These are phyloP conservation scores for Wickerhamomyces canadensis DNA, from an alignment of 805 yeast species.

Conservation along the genomic window DNA sequence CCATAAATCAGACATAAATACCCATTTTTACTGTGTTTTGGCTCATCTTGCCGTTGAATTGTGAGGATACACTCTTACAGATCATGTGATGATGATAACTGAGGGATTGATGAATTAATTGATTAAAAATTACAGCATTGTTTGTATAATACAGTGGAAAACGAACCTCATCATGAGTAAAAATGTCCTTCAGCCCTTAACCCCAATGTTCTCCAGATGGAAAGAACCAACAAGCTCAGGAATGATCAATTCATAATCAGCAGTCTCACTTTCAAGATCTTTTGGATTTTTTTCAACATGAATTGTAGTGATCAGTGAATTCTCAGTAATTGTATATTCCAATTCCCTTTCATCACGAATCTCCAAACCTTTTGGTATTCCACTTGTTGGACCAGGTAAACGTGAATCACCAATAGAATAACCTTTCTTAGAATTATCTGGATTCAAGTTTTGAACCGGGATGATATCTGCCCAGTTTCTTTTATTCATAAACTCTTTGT, in stretches of 20 bases:
- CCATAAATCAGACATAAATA: no score
- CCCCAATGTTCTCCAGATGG: slow-evolving; percentile 15
- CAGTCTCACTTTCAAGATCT: slow-evolving; percentile 45
- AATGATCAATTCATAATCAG: slow-evolving; percentile 62
- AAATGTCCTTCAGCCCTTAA: no score
- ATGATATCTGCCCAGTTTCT: slow-evolving; percentile 73
- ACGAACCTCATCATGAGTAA: no score
- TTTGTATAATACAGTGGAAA: no score
- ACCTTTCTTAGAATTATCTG: slow-evolving; percentile 8
- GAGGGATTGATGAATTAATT: no score
- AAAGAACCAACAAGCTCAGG: slow-evolving; percentile 43
- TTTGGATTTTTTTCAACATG: slow-evolving; percentile 64
- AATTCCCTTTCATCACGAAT: slow-evolving; percentile 29
- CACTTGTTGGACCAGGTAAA: slow-evolving; percentile 38
- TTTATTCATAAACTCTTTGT: slow-evolving; percentile 52
- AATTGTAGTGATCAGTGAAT: slow-evolving; percentile 60
- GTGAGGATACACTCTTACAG: no score
- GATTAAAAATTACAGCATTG: no score
- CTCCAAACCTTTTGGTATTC: slow-evolving; percentile 7
- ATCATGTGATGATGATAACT: no score
- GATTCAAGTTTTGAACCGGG: slow-evolving; percentile 37
- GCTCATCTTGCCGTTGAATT: no score
- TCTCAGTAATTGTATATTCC: slow-evolving; percentile 49
- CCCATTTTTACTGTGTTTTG: no score
- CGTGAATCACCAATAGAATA: slow-evolving; percentile 27